Base-by-base conservation (phyloP, 768 basidiomycete species). In the Lepiota subincarnata region DNA sequence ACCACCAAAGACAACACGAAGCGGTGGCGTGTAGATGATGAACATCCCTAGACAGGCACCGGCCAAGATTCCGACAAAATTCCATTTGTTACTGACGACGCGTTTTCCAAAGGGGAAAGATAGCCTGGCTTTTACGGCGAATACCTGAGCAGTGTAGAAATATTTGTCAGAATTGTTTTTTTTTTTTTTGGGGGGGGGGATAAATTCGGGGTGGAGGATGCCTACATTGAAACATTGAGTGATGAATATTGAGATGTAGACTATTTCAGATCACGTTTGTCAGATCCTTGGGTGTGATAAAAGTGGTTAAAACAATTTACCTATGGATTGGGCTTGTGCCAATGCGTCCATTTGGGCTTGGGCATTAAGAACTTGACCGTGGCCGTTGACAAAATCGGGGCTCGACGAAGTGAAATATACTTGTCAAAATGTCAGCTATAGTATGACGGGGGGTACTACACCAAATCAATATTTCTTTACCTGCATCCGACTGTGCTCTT, bases 1-100 rank as follows among this genome's bases (percentile, higher is more conserved):
- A 12, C 84, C 84, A 1, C 83, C 82, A 61, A 87, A 87, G 11
- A 86, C 84, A 58, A 82, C 79, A 57, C 83, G 83, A 38, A 87
- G 66, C 36, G 85, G 85, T 14, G 84, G 84, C 0, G 81, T 83
- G 65, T 87, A 87, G 58, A 86, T 72, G 61, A 86, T 77, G 64
- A 85, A 84, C 69, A 86, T 81, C 42, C 82, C 83, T 12, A 87
- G 70, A 48, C 75, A 77, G 12, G 81, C 84, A 12, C 84, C 84
- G 0, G 70, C 79, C 19, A 84, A 34, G 55, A 87, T 84, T 14
- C 83, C 84, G 26, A 70, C 68, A 56, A 87, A 85, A 66, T 86
- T 87, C 69, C 76, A 83, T 57, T 73, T 73, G 70, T 87, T 87
- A 42, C 75, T 71, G 46, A 86, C 64, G 37, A 76, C 71, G 26